These are phyloP conservation scores for Tinospora cordifolia DNA, from an alignment of 164 flowering plant genomes.

Conservation along the genomic window DNA sequence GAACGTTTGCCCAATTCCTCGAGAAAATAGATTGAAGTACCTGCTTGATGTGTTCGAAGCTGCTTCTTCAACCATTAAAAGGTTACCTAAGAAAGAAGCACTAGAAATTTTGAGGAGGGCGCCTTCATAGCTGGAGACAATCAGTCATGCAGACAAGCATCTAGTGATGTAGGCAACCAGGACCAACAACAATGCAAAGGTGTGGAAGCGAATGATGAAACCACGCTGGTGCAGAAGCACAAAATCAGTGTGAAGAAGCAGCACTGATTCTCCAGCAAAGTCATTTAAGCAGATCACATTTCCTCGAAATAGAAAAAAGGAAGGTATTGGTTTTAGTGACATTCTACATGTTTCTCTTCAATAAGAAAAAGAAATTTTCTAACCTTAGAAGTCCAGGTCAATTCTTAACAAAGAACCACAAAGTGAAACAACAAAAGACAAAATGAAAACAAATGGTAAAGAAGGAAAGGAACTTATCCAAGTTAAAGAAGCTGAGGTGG, in stretches of 20 bases:
- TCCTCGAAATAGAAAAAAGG: constrained; percentile 53
- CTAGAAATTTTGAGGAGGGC: constrained; percentile 11
- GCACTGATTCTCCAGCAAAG: constrained; percentile 32
- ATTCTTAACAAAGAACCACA: constrained; percentile 7
- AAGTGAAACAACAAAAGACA: constrained; percentile 14
- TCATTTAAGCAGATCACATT: constrained; percentile 26
- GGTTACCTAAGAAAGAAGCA: not conserved
- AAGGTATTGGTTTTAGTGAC: constrained; percentile 28
- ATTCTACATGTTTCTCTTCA: constrained; percentile 6
- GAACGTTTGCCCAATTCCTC: not conserved
- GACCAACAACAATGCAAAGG: constrained; percentile 15
- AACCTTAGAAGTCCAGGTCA: not conserved
- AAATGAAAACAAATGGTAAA: constrained; percentile 19
- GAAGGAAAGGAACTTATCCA: constrained; percentile 54
- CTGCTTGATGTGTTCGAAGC: constrained; percentile 11
- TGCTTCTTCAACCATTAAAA: constrained; percentile 6
- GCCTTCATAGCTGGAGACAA: constrained; percentile 15
- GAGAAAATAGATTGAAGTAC: constrained; percentile 7
- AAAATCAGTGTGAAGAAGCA: constrained; percentile 62
- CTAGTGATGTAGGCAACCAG: constrained; percentile 13
- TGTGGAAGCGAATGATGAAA: constrained; percentile 32
- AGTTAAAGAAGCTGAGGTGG: constrained; percentile 37
- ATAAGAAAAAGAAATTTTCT: not conserved
- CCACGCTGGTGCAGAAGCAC: constrained; percentile 49
- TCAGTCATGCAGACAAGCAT: constrained; percentile 13